Percentiles rank a stretch among this genome's conserved stretches.
Evolutionary conservation across 345 rosid genomes (phyloP).

Genomic region (Sisymbrium altissimum): DNA sequence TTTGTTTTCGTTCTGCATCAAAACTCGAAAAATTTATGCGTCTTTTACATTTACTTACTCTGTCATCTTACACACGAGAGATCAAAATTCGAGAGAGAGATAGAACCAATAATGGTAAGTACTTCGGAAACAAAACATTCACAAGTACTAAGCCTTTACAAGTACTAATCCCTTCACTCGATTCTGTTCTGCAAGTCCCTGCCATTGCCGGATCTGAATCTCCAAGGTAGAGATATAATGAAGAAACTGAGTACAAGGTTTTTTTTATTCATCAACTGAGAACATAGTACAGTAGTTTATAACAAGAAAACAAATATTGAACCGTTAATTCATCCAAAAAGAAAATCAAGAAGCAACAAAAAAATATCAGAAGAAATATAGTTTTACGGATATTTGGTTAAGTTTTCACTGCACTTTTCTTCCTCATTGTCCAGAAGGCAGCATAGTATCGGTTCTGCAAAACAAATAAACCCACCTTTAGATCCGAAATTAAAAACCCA

Average conservation of each 20-base stretch:
- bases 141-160: background rate
- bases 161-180: too few species aligned
- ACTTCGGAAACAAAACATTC: background rate
- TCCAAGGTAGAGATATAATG: too few species aligned
- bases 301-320: background rate
- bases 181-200: background rate
- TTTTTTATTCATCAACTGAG: background rate
- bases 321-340: background rate
- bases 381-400: background rate
- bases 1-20: too few species aligned
- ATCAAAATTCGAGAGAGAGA: too few species aligned
- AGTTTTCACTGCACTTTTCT: constrained; percentile 35
- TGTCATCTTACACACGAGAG: too few species aligned
- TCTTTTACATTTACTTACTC: too few species aligned
- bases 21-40: too few species aligned
- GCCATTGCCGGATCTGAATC: too few species aligned
- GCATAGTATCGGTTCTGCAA: constrained; percentile 74
- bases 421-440: constrained; percentile 88
- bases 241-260: background rate
- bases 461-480: background rate
- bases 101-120: too few species aligned
- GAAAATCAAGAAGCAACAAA: constrained; percentile 6
- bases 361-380: constrained; percentile 10
- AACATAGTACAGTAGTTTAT: too few species aligned
- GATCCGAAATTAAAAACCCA: background rate